Evolutionary conservation across 1,284 basidiomycete species (phyloP), one percentile per base, ranked within the genome.

Genomic region (Earliella scabrosa): DNA sequence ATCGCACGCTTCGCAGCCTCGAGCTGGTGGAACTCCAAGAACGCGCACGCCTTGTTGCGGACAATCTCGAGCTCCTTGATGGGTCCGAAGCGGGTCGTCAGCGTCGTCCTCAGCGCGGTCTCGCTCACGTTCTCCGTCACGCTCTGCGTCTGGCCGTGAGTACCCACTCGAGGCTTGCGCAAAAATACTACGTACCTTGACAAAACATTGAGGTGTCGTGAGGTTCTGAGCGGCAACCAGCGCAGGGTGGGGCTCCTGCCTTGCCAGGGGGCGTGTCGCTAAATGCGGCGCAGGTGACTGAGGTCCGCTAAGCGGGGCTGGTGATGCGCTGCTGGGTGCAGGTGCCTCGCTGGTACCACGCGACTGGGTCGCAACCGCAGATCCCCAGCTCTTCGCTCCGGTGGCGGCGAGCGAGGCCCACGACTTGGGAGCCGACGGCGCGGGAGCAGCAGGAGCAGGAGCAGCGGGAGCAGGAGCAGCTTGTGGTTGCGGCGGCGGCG

Each of bases 361-460:
- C 1, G 85, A 84, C 56, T 92, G 88, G 58, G 83, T 80, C 8
- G 90, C 89, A 36, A 92, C 88, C 16, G 85, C 82, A 1, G 85
- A 69, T 41, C 91, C 91, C 92, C 92, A 95, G 68, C 88, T 87
- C 69, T 84, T 87, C 31, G 82, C 74, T 66, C 90, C 89, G 21
- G 89, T 73, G 34, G 94, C 93, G 50, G 95, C 95, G 46, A 97
- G 85, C 58, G 89, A 90, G 0, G 95, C 95, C 95, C 95, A 97
- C 0, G 90, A 91, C 72, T 93, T 92, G 21, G 90, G 86, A 20
- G 78, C 82, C 21, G 77, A 64, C 0, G 76, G 73, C 20, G 54
- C 47, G 2, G 72, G 68, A 2, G 81, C 66, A 0, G 80, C 75
- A 9, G 75, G 72, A 14, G 73, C 23, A 4, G 20, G 39, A 11